phyloP scores from a whole-genome alignment of 306 rosid genomes.

The Biancaea sappan region DNA sequence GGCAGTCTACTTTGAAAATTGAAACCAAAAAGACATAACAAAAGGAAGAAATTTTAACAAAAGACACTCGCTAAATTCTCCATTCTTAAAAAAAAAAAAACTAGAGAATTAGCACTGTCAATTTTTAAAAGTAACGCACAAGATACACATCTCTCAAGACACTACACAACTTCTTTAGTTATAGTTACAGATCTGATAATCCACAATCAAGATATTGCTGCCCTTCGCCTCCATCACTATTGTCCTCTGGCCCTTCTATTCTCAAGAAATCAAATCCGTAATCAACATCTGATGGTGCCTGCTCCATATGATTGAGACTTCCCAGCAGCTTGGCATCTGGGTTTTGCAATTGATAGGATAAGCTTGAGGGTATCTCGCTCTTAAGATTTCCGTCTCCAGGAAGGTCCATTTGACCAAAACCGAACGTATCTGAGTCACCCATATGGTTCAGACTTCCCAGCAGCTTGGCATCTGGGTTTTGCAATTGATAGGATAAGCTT shows the following conservation, averaged over 20 bases:
- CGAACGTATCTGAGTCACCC: too few species aligned
- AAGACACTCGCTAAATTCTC: constrained; percentile 54
- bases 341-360: constrained; percentile 50
- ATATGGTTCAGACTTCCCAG: constrained; percentile 64
- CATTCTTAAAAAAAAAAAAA: constrained; percentile 56
- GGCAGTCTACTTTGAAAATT: not conserved
- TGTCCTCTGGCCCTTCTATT: constrained; percentile 47
- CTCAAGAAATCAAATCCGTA: constrained; percentile 65
- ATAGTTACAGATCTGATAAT: constrained; percentile 31
- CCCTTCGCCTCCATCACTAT: constrained; percentile 33
- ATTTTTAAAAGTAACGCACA: not conserved
- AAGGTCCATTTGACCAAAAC: constrained; percentile 29
- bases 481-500: constrained; percentile 46
- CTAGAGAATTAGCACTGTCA: constrained; percentile 54
- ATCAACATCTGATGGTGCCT: constrained; percentile 42
- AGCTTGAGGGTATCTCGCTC: constrained; percentile 42
- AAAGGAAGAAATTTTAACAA: constrained; percentile 25
- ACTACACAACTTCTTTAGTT: not conserved
- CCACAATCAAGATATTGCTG: constrained; percentile 39
- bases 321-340: constrained; percentile 78
- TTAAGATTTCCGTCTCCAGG: constrained; percentile 16
- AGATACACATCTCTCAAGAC: not conserved
- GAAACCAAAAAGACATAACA: constrained; percentile 12
- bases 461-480: constrained; percentile 70
- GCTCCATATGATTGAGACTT: constrained; percentile 63